These are phyloP conservation scores for Magnusiomyces clavatus DNA, from an alignment of 1,139 yeast genomes.

Conservation along the genomic window DNA sequence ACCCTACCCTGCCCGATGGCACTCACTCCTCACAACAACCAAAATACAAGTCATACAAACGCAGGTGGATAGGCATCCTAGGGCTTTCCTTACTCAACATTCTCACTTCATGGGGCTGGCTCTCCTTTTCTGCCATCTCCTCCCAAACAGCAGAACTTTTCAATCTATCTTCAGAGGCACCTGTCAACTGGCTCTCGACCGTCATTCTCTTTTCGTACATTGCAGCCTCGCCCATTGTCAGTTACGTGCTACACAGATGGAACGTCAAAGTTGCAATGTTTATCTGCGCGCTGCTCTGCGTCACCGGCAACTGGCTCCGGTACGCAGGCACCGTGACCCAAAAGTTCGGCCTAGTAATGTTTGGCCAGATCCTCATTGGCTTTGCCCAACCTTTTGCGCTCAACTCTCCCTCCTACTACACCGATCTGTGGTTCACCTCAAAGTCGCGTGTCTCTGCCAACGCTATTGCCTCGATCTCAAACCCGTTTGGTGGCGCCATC, in stretches of 20 bases:
- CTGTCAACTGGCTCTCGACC: slow-evolving; percentile 34
- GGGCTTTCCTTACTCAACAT: slow-evolving; percentile 29
- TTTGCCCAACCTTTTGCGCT: slow-evolving; percentile 34
- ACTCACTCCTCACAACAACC: not conserved
- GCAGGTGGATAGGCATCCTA: slow-evolving; percentile 32
- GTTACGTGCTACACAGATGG: slow-evolving; percentile 21
- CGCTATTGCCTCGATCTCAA: slow-evolving; percentile 32
- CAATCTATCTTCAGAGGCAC: slow-evolving; percentile 22
- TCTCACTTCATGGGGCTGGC: slow-evolving; percentile 33
- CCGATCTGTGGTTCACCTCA: slow-evolving; percentile 33
- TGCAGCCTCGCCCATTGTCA: slow-evolving; percentile 26
- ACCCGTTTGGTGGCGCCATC: slow-evolving; percentile 35
- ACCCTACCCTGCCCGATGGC: not conserved
- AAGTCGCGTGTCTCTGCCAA: slow-evolving; percentile 32
- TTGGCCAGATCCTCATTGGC: slow-evolving; percentile 33
- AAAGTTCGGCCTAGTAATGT: slow-evolving; percentile 27
- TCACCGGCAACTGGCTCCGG: slow-evolving; percentile 30
- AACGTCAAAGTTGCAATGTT: slow-evolving; percentile 24
- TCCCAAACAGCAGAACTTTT: slow-evolving; percentile 23
- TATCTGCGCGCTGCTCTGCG: slow-evolving; percentile 23
- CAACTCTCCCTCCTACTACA: slow-evolving; percentile 29
- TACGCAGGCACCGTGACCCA: slow-evolving; percentile 27
- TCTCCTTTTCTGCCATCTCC: slow-evolving; percentile 31
- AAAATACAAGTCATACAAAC: slow-evolving; percentile 25
- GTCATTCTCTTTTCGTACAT: slow-evolving; percentile 30